Evolutionary conservation across 1,284 basidiomycete species (phyloP), one percentile per base, ranked within the genome.

Genomic region (Tilletia horrida): DNA sequence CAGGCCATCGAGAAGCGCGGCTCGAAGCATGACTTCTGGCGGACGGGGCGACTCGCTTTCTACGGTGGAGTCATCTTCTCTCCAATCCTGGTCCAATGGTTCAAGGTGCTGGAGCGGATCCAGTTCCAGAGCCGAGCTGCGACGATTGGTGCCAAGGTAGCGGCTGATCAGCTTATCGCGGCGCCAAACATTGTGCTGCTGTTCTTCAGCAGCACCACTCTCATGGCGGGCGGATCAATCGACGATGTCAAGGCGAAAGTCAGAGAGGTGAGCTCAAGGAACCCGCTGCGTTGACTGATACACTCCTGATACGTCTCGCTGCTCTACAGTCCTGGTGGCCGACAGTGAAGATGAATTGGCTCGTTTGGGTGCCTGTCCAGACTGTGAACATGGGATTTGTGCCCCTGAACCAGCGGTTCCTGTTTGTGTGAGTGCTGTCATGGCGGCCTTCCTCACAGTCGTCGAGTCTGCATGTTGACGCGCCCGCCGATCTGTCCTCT

Each of bases 41-140:
- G 77, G 0, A 79, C 77, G 0, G 13, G 69, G 0, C 65, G 77
- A 0, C 70, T 79, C 0, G 68, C 67, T 0, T 57, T 74, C 6
- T 79, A 78, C 63, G 77, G 77, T 4, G 75, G 75, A 3, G 66
- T 67, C 40, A 76, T 79, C n/a, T 79, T 79, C 62, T 70, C 73
- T 0, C 77, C 77, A 3, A 71, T 79, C 3, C 68, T 71, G 2
- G 66, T 71, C 11, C 29, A 73, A 7, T 79, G 77, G 77, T 75
- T 79, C 47, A 71, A 70, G 42, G 75, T 72, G 0, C 59, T 79
- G 2, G 77, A 79, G 59, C 59, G 68, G 0, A 73, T 79, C 2
- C 64, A 65, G 23, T 70, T 73, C 35, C 27, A 66, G 1, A 69
- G 67, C 0, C 59, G 64, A 14, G 29, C 66, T 0, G 71, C 67